Base-by-base conservation (phyloP, 2,329 filamentous ascomycete species). In the Colletotrichum eremochloae region DNA sequence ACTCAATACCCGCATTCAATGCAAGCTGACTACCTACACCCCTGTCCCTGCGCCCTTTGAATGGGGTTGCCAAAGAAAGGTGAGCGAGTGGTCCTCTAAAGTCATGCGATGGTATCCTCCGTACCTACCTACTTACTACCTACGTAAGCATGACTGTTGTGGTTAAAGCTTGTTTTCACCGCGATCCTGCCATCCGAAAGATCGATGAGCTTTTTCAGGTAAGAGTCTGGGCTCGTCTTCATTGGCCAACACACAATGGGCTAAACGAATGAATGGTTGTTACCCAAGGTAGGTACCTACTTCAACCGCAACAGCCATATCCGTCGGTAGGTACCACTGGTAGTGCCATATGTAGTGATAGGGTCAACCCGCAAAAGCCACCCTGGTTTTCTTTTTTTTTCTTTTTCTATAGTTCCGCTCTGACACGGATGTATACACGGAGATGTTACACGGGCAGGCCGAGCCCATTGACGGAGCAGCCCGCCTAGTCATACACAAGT, bases 361-460 rank as follows among this genome's bases (percentile, higher is more conserved):
- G 53, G 31, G 53, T 12, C 38, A 42, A 33, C 46, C 29, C 6
- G 31, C 36, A 44, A 38, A 57, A 46, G 44, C 46, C 63, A 46
- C 56, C 58, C 31, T 38, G 33, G 5, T 20, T 44, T 44, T 44
- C 5, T 42, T 42, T 9, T 0, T 42, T 42, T 42, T 18, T 40
- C 55, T 64, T 69, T 60, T 72, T 70, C 70, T 70, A 61, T 72
- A 44, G 48, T 50, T 56, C 46, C 66, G 53, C 53, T 61, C 56
- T 48, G 38, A 36, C 24, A 50, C 66, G 70, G 70, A 72, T 50
- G 65, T 71, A 71, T 65, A 72, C 70, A 72, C 63, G 70, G 70
- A 72, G 61, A 72, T 72, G 60, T 69, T 72, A 72, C 70, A 72
- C 66, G 70, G 70, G 60, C 66, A 55, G 31, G 61, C 70, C 38